Evolutionary conservation across 805 yeast species (phyloP).

Genomic region (Saccharomycopsis fibuligera): DNA sequence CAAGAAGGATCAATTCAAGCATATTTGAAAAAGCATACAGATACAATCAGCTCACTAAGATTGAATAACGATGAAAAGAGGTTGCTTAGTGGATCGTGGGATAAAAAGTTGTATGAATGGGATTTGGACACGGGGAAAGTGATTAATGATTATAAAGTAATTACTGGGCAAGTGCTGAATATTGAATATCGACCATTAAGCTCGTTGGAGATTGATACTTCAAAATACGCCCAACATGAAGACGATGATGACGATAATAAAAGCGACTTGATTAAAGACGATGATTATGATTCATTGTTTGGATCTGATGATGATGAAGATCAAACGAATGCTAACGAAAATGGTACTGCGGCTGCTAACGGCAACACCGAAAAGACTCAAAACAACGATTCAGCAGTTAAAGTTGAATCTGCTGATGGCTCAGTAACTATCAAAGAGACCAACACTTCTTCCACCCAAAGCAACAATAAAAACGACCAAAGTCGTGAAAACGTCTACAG

Average conservation of each 20-base stretch:
- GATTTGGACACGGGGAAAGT: constrained; percentile 70
- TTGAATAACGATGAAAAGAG: constrained; percentile 55
- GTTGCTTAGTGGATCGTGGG: constrained; percentile 88
- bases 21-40: constrained; percentile 64
- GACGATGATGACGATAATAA: constrained; percentile 29
- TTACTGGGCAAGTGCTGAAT: constrained; percentile 74
- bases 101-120: constrained; percentile 72
- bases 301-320: constrained; percentile 49
- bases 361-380: background rate
- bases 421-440: background rate
- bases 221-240: constrained; percentile 13
- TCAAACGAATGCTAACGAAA: constrained; percentile 19
- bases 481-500: background rate
- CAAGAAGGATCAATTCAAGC: constrained; percentile 78
- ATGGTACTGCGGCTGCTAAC: constrained; percentile 3
- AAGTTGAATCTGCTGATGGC: background rate
- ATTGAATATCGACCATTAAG: constrained; percentile 65
- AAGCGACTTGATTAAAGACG: constrained; percentile 29
- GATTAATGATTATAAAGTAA: constrained; percentile 42
- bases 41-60: constrained; percentile 66
- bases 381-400: no score
- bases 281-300: constrained; percentile 50
- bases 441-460: no score
- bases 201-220: constrained; percentile 34
- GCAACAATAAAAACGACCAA: no score